Percentiles rank a stretch among this genome's conserved stretches.
Evolutionary conservation across 1,284 basidiomycete genomes (phyloP).

Genomic region (Thecaphora thlaspeos): DNA sequence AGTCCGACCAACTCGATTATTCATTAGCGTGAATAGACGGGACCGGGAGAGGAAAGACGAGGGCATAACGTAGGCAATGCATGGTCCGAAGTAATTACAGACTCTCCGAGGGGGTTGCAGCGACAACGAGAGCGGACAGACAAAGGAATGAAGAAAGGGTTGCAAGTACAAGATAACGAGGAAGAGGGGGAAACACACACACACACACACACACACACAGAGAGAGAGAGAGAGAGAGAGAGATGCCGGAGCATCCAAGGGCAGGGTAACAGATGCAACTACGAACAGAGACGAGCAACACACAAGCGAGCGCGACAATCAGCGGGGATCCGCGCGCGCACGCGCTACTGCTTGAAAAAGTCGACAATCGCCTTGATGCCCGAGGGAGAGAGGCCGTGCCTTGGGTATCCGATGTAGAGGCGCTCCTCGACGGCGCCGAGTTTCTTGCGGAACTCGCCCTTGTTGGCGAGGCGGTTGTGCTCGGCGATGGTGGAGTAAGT

Average conservation of each 20-base stretch:
- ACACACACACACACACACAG: too few species aligned
- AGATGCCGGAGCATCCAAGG: neutral
- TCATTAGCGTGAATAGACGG: too few species aligned
- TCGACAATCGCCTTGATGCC: conserved; percentile 48
- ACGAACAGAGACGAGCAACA: neutral
- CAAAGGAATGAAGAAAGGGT: too few species aligned
- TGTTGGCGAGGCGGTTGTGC: conserved; percentile 39
- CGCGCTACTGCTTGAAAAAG: conserved; percentile 42
- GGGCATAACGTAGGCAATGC: too few species aligned
- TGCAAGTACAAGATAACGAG: too few species aligned
- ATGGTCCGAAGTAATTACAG: too few species aligned
- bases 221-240: too few species aligned
- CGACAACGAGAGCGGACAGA: too few species aligned
- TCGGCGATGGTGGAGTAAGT: conserved; percentile 41
- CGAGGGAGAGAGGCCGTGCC: conserved; percentile 41
- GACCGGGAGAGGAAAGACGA: too few species aligned
- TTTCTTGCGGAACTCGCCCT: conserved; percentile 53
- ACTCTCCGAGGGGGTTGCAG: too few species aligned
- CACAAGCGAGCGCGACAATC: neutral
- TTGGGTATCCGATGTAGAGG: conserved; percentile 47
- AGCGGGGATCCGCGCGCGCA: neutral
- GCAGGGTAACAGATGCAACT: neutral
- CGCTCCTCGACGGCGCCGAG: conserved; percentile 43
- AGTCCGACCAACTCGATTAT: too few species aligned
- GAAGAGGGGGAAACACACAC: too few species aligned